Percentiles rank a stretch among this genome's conserved stretches.
Conservation (phyloP, 108 stramenopile species). For the Pseudonitzschia delicatissima region DNA sequence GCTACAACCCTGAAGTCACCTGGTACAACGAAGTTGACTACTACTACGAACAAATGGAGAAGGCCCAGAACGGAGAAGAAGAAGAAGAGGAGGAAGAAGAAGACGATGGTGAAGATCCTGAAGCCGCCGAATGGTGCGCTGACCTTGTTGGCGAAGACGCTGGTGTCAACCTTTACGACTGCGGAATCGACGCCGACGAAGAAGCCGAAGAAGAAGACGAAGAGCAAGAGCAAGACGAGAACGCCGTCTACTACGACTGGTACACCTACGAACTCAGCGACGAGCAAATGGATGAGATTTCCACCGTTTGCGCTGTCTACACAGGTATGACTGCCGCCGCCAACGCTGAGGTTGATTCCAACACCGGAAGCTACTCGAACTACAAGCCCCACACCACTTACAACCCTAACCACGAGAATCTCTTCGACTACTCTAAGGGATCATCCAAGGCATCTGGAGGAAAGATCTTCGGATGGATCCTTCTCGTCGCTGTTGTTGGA, state of each 20-base stretch:
- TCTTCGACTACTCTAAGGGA: conserved; percentile 28
- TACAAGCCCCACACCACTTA: conserved; percentile 19
- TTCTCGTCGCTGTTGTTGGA: conserved; percentile 18
- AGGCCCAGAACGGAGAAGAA: conserved; percentile 17
- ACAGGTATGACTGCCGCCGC: conserved; percentile 3
- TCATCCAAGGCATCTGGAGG: conserved; percentile 8
- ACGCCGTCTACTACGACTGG: conserved; percentile 35
- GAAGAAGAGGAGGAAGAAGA: conserved; percentile 17
- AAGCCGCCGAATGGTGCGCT: conserved; percentile 31
- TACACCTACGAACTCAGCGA: conserved; percentile 33
- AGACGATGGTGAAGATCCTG: conserved; percentile 23
- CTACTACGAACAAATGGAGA: conserved; percentile 16
- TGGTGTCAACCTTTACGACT: conserved; percentile 30
- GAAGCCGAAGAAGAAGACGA: conserved; percentile 18
- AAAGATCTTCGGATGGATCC: conserved; percentile 16
- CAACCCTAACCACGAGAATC: conserved; percentile 7
- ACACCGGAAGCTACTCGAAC: neutral
- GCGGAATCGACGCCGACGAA: conserved; percentile 15
- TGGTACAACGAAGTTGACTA: conserved; percentile 18
- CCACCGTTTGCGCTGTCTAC: conserved; percentile 29
- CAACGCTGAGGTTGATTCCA: neutral
- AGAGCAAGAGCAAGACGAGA: conserved; percentile 19
- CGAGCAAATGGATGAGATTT: conserved; percentile 28
- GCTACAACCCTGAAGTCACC: conserved; percentile 19
- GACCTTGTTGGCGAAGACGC: conserved; percentile 26